Percentiles rank a stretch among this genome's conserved stretches.
Conservation (phyloP, 2,329 filamentous ascomycete species). For the Trichoderma brevicompactum region DNA sequence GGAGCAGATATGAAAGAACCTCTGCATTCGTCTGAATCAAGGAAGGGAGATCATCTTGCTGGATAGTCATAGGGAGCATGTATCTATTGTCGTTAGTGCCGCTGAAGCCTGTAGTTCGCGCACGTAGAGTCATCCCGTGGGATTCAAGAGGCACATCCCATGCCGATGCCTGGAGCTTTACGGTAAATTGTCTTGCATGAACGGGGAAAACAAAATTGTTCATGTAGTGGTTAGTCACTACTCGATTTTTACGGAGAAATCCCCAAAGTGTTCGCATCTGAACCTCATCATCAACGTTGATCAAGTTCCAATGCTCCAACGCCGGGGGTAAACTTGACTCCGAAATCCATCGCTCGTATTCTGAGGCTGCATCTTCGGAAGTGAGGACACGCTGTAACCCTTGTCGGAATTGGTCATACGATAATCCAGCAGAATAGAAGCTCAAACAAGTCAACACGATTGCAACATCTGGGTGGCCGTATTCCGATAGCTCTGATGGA, state of each 20-base stretch:
- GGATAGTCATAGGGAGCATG: conserved; percentile 62
- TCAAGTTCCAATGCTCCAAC: conserved; percentile 56
- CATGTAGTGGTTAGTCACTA: conserved; percentile 63
- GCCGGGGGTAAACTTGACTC: conserved; percentile 49
- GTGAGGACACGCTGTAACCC: conserved; percentile 56
- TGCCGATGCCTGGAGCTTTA: conserved; percentile 66
- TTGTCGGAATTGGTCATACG: conserved; percentile 52
- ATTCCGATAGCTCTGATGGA: conserved; percentile 66
- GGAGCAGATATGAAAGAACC: conserved; percentile 62
- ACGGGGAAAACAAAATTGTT: conserved; percentile 67
- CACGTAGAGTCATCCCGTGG: background rate
- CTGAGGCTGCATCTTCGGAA: conserved; percentile 56
- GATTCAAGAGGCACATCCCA: conserved; percentile 67
- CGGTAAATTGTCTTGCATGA: conserved; percentile 66
- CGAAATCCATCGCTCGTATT: conserved; percentile 59
- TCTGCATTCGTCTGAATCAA: conserved; percentile 66
- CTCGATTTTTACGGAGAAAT: conserved; percentile 52
- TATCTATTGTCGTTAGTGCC: conserved; percentile 70
- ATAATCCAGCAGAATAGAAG: conserved; percentile 68
- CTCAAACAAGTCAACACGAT: conserved; percentile 68
- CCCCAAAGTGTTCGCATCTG: conserved; percentile 58
- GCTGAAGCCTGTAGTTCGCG: conserved; percentile 68
- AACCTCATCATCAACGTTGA: conserved; percentile 62
- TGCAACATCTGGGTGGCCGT: conserved; percentile 68
- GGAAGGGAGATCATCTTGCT: conserved; percentile 61